A percentile compares a stretch with the other conserved stretches of the same genome.
Evolutionary conservation across 2,329 filamentous ascomycete species (phyloP).

Genomic region (Trichoderma guizhouense): DNA sequence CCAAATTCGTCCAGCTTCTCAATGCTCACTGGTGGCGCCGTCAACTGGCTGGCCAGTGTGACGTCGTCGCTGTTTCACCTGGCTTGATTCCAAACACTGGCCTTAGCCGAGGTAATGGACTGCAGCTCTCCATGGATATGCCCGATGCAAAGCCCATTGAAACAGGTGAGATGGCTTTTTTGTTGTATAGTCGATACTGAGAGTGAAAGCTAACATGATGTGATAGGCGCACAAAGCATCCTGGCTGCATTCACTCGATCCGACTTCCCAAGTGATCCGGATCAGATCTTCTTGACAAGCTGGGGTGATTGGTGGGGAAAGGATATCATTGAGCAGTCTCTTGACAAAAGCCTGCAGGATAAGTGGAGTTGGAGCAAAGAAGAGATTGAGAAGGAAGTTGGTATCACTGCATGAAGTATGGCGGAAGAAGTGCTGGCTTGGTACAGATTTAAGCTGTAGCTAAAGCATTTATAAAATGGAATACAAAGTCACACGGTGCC

Average conservation of each 20-base stretch:
- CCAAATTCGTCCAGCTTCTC: slow-evolving; percentile 51
- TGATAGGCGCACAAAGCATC: slow-evolving; percentile 41
- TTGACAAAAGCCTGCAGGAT: slow-evolving; percentile 48
- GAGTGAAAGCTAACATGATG: neutral
- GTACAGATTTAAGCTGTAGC: neutral
- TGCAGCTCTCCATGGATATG: slow-evolving; percentile 31
- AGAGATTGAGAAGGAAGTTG: slow-evolving; percentile 45
- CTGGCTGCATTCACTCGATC: slow-evolving; percentile 42
- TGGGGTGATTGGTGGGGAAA: slow-evolving; percentile 57
- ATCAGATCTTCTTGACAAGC: slow-evolving; percentile 53
- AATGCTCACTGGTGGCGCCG: slow-evolving; percentile 56
- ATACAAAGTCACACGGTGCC: neutral
- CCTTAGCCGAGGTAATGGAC: slow-evolving; percentile 31
- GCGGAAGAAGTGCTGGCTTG: neutral
- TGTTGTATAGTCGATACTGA: neutral
- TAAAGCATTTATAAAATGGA: too few species aligned
- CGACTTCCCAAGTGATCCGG: slow-evolving; percentile 49
- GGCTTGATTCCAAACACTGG: slow-evolving; percentile 50
- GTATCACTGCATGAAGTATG: slow-evolving; percentile 13
- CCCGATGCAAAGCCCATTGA: slow-evolving; percentile 47
- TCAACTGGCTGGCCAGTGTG: slow-evolving; percentile 41
- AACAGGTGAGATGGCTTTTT: slow-evolving; percentile 37
- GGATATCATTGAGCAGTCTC: slow-evolving; percentile 37
- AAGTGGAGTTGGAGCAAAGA: slow-evolving; percentile 49
- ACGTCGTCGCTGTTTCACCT: slow-evolving; percentile 52